Conservation (phyloP, 169 alveolate species). For the Cystoisospora suis region DNA sequence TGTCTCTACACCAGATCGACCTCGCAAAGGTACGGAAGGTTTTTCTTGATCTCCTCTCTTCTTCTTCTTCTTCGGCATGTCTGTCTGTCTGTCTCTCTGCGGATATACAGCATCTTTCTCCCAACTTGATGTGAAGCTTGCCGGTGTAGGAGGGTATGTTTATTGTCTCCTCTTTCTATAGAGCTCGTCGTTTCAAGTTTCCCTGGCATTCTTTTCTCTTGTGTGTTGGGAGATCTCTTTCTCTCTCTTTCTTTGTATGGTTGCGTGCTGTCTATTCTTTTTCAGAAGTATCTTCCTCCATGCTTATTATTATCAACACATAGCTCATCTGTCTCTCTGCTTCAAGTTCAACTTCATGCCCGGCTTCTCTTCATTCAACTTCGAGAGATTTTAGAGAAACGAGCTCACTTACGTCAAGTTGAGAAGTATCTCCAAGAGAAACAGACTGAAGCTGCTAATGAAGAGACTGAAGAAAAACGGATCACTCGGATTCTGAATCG, state of each 20-base stretch:
- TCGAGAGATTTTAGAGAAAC: too few species aligned
- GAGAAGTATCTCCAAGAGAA: background rate
- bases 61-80: background rate
- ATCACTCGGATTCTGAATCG: background rate
- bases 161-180: background rate
- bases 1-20: background rate
- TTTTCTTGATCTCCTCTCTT: background rate
- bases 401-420: too few species aligned
- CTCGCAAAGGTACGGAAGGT: background rate
- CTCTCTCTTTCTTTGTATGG: background rate
- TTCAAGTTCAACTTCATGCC: background rate
- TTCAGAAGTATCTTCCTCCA: background rate
- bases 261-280: background rate
- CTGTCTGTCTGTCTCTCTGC: background rate
- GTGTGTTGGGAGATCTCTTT: background rate
- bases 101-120: background rate
- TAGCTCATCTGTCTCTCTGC: background rate
- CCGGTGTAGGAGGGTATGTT: background rate
- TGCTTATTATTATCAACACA: constrained; percentile 8
- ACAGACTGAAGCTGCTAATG: constrained; percentile 18
- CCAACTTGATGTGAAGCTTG: background rate
- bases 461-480: background rate
- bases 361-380: constrained; percentile 15
- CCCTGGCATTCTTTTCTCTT: background rate
- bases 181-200: background rate